Evolutionary conservation across 176 grass and related monocot species (phyloP), one percentile per base, ranked within the genome.

Genomic region (Hordeum marinum): DNA sequence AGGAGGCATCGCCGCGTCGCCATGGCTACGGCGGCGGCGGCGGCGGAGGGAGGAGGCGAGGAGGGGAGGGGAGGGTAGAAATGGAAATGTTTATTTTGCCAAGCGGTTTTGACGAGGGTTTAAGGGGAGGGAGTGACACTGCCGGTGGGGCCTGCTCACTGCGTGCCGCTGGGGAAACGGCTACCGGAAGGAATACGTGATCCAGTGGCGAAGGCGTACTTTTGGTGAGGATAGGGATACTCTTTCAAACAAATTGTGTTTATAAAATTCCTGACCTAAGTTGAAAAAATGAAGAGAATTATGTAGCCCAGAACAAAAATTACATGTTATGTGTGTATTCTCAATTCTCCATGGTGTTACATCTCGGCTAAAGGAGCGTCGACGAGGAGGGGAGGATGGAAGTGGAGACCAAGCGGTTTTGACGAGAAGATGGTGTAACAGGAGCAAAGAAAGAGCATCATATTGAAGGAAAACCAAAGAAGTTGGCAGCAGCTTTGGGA

Each of bases 1-100:
- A 91, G 80, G 43, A 98, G 63, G 73, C 89, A 93, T 73, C 95
- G 92, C 88, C 94, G 87, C 80, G 79, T 90, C 81, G 95, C 93
- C 92, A 95, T 95, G 84, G 82, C 85, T 70, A 84, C 77, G 85
- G 64, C 83, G 70, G 69, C 76, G 83, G 61, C 32, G 69, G 88
- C 25, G 78, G 64, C 59, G 66, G 82, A 45, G 21, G 63, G 83
- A 52, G 12, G 34, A 3, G 52, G 60, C 37, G 52, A 21, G 54
- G 36, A 73, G 48, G 34, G 11, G 37, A 61, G 14, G 68, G 71
- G 24, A 90, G 84, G 88, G 84, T 66, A 90, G 57, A 90, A 82
- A 86, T 82, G 88, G 88, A 90, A 86, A 72, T 86, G 26, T 31
- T 48, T 7, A 12, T 66, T 39, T 66, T 11, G 71, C 11, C 40